Base-by-base conservation (phyloP, 805 yeast genomes). In the Candida verbasci region DNA sequence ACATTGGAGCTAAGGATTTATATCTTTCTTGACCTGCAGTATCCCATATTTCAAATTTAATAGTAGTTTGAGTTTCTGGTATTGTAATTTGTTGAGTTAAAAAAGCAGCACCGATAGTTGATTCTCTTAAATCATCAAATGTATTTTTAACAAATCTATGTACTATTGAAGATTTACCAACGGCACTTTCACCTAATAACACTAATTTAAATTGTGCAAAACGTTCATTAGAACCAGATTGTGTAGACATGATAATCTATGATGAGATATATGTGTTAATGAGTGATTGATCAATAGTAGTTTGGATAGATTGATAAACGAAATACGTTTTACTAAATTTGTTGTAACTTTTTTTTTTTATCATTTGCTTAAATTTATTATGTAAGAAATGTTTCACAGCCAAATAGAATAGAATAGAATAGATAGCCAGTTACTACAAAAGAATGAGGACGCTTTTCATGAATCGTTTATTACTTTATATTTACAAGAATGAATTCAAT, bases 21-120 rank as follows among this genome's bases (percentile, higher is more conserved):
- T 66, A 66, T n/a, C 72, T 49, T 39, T 66, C 72, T 48, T 66
- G 98, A 17, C 98, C 98, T 0, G 98, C 98, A 10, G 98, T 91
- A 56, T 91, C 98, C 95, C 93, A 82, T 35, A 82, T 79, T 50
- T 82, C 87, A 47, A 80, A 70, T 54, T 82, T 82, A 29, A 83
- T 73, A 1, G 78, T 76, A 33, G 66, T 60, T 11, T 76, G 72
- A 22, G 53, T 47, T 24, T 65, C 75, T 37, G 74, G 75, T n/a
- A 77, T 52, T 14, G 74, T 71, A 31, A 82, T 74, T 3, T 79
- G 68, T 52, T 81, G 88, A 1, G 91, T 82, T 35, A 82, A 65
- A 55, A 83, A 84, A 2, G 93, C 94, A 1, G 94, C 94, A 1
- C 94, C 93, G 38, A 84, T 84, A 1, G 94, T 84, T 17, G 89